Evolutionary conservation across 2,329 filamentous ascomycete species (phyloP), one percentile per base, ranked within the genome.

Genomic region (Gremmenia infestans): DNA sequence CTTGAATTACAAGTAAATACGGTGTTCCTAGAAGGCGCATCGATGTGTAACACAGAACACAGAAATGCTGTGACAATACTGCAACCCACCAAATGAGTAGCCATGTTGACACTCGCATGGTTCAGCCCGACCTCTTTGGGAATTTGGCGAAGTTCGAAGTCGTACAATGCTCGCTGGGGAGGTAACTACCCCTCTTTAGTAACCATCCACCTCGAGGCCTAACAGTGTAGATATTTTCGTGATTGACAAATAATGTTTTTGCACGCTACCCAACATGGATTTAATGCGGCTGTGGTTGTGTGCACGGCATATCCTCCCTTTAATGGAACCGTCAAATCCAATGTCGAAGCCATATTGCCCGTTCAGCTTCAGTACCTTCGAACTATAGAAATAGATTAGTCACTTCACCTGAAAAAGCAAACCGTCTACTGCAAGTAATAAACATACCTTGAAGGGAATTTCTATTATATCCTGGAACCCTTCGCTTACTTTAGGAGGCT

Each of bases 391-490:
- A 25, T 37, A 47, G 22, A 23, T 43, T 25, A 48, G 28, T 46
- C 17, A 53, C 43, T 36, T 43, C 7, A 28, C 35, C 14, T 19
- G 50, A 28, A 23, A 50, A 35, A n/a, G 48, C 37, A 22, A 5
- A 35, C 1, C 14, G n/a, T 22, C 19, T 35, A 45, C 48, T 32
- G 45, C 51, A 14, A 23, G 45, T 35, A 48, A 19, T 39, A 50
- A 52, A 70, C 74, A 40, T 74, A 83, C 81, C 73, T 80, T 72
- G 67, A 99, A 99, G 35, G 88, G 81, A 0, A 96, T 75, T 53
- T 83, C 81, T 1, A 82, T 77, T 37, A 99, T 82, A 63, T 97
- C 90, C 60, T 87, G 76, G 66, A 97, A 97, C 0, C 93, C 93
- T 72, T 99, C 94, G 12, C 81, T 78, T 1, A 81, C 57, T 40